Evolutionary conservation across 1,284 basidiomycete genomes (phyloP).

Genomic region (Cryptococcus jaspeensis): DNA sequence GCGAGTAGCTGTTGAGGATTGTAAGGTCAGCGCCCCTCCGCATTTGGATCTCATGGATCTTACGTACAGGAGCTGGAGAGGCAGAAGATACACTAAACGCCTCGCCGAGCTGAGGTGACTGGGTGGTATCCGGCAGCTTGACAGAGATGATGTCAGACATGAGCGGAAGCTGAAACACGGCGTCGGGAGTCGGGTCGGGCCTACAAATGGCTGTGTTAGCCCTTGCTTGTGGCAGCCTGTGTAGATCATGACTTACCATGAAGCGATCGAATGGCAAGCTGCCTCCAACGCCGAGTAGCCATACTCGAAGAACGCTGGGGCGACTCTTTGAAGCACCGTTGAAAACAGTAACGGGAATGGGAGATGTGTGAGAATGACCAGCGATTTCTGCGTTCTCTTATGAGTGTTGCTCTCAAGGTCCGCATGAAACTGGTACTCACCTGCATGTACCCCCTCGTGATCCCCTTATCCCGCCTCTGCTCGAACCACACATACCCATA

Average conservation of each 20-base stretch:
- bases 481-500: conserved; percentile 83
- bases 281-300: conserved; percentile 78
- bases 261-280: conserved; percentile 79
- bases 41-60: background rate
- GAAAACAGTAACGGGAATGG: conserved; percentile 82
- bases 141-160: conserved; percentile 71
- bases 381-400: conserved; percentile 61
- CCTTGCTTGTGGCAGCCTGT: background rate
- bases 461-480: conserved; percentile 65
- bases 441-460: conserved; percentile 83
- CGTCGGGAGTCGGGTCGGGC: conserved; percentile 64
- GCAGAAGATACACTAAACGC: conserved; percentile 9
- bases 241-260: conserved; percentile 63
- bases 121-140: conserved; percentile 65
- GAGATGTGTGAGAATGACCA: conserved; percentile 80
- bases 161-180: conserved; percentile 71
- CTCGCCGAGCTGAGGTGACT: conserved; percentile 64
- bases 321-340: conserved; percentile 66
- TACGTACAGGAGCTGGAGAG: conserved; percentile 10
- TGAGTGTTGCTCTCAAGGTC: background rate
- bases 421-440: conserved; percentile 52
- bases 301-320: conserved; percentile 71
- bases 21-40: background rate
- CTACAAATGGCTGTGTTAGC: conserved; percentile 48
- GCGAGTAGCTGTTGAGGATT: conserved; percentile 65